Evolutionary conservation across 345 rosid species (phyloP).

Genomic region (Brassica incana): DNA sequence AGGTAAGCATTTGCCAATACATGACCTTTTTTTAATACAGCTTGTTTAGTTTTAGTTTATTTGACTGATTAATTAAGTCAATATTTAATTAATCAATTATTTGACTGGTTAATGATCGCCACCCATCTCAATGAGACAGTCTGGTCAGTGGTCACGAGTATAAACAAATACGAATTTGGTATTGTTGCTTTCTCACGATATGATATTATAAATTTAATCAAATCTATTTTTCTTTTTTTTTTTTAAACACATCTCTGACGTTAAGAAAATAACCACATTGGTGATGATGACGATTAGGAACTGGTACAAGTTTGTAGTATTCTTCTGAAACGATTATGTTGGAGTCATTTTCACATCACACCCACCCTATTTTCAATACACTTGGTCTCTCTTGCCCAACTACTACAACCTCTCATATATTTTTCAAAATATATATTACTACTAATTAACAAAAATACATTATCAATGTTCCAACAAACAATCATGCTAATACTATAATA

Average conservation of each 20-base stretch:
- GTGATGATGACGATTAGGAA: background rate
- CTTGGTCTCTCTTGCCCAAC: background rate
- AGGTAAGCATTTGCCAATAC: slow-evolving; percentile 43
- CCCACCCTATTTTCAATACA: background rate
- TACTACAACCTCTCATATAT: background rate
- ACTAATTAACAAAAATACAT: no score
- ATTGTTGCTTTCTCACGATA: background rate
- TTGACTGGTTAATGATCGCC: background rate
- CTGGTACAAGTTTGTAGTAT: background rate
- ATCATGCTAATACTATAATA: no score
- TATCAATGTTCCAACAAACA: background rate
- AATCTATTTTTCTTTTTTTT: no score
- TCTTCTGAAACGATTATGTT: background rate
- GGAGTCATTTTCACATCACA: background rate
- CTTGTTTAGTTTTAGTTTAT: background rate
- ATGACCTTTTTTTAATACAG: background rate
- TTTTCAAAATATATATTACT: background rate
- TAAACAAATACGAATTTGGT: background rate
- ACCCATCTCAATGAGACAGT: background rate
- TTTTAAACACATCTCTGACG: background rate
- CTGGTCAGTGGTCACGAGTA: background rate
- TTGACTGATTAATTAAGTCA: slow-evolving; percentile 9
- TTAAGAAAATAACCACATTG: background rate
- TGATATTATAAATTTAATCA: background rate
- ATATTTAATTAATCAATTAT: slow-evolving; percentile 1